Evolutionary conservation across 148 eudicot species (phyloP), one percentile per base, ranked within the genome.

Genomic region (Vaccinium vitisidaea): DNA sequence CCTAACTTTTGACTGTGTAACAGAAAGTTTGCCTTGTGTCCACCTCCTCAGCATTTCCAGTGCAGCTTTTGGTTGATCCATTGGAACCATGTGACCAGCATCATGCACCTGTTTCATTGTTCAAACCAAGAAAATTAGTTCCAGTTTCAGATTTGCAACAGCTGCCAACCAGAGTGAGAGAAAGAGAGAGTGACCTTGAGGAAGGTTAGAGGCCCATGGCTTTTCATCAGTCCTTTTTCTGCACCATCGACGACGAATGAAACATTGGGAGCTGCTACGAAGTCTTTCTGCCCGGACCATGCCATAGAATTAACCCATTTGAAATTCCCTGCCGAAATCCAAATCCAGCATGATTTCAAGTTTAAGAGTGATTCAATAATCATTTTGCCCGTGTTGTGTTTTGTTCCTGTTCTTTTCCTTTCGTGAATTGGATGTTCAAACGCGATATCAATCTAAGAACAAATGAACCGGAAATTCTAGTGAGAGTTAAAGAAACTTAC

Each of bases 11-110:
- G 70, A 85, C 63, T 86, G 74, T 10, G 88, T 82, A 18, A 53
- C 49, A 75, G 83, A 74, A 81, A 91, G 89, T 69, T 82, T 16
- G 46, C 93, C 94, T 80, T 89, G 91, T 50, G 87, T 93, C 98
- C 98, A 95, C 83, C 92, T 90, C 89, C 87, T 85, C 58, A 96
- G 87, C 95, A 96, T 92, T 86, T 94, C 94, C 14, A 96, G 83
- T 27, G 99, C 84, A 80, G 95, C 94, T 80, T 90, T 90, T 3
- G 99, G 99, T 83, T 94, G 97, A 88, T 96, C 98, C 97, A 92
- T 94, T 9, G 98, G 96, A 83, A 93, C 94, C 97, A 94, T 90
- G 85, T 94, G 99, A 53, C 96, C 95, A 27, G 96, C 94, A 80
- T 91, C 88, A 65, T 92, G 91, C 32, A 93, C 95, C 92, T 93